A percentile compares a stretch with the other conserved stretches of the same genome.
Conservation (phyloP, 208 protist species). For the Trypanosoma brucei region DNA sequence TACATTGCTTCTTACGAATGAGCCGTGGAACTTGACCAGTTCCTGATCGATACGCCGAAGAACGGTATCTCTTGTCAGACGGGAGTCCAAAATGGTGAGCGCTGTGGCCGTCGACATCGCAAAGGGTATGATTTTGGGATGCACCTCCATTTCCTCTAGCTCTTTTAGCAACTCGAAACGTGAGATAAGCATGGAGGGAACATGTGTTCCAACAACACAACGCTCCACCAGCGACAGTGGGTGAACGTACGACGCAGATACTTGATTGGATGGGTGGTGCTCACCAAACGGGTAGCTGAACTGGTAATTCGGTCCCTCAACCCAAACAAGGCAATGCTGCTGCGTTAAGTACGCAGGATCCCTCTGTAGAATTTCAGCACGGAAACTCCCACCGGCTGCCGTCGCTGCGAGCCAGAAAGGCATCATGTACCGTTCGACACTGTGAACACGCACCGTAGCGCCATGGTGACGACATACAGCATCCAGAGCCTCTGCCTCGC, state of each 20-base stretch:
- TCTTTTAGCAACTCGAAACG: slow-evolving; percentile 82
- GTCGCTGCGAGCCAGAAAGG: slow-evolving; percentile 83
- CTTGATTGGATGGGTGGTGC: slow-evolving; percentile 74
- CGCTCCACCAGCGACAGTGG: slow-evolving; percentile 61
- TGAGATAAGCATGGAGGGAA: slow-evolving; percentile 86
- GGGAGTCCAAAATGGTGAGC: slow-evolving; percentile 66
- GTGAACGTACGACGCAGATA: slow-evolving; percentile 80
- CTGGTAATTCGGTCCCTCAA: slow-evolving; percentile 78
- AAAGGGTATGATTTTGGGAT: slow-evolving; percentile 73
- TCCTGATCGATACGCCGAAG: slow-evolving; percentile 73
- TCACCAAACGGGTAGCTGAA: slow-evolving; percentile 88
- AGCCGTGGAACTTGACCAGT: slow-evolving; percentile 83
- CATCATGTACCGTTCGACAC: slow-evolving; percentile 71
- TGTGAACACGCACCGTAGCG: slow-evolving; percentile 57
- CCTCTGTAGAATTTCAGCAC: slow-evolving; percentile 72
- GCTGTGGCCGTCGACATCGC: slow-evolving; percentile 85
- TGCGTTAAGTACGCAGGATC: slow-evolving; percentile 73
- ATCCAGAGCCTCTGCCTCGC: slow-evolving; percentile 69
- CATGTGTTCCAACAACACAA: slow-evolving; percentile 69
- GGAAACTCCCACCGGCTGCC: slow-evolving; percentile 64
- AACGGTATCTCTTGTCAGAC: slow-evolving; percentile 55
- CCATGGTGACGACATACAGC: slow-evolving; percentile 74
- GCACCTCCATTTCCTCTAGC: slow-evolving; percentile 56
- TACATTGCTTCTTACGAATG: slow-evolving; percentile 75
- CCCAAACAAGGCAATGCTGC: slow-evolving; percentile 76